Percentiles rank a stretch among this genome's conserved stretches.
Evolutionary conservation across 371 early-diverging fungal genomes (phyloP).

Genomic region (Haplosporangium sp.): DNA sequence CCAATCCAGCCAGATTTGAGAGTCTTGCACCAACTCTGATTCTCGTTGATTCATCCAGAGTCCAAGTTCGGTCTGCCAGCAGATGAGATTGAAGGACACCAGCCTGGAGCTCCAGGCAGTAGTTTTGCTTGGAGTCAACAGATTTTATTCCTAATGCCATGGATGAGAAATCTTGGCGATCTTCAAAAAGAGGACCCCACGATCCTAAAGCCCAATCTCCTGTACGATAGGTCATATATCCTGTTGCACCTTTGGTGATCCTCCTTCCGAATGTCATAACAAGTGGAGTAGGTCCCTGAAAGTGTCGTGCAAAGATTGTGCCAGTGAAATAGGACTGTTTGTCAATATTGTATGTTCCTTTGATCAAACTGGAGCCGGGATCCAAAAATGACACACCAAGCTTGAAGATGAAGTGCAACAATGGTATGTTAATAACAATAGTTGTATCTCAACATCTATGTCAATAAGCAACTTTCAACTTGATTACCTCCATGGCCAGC

Average conservation of each 20-base stretch:
- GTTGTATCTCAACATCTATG: not conserved
- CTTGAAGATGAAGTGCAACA: conserved; percentile 39
- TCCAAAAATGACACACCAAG: conserved; percentile 70
- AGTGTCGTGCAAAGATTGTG: conserved; percentile 62
- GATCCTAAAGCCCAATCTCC: conserved; percentile 78
- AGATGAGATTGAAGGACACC: conserved; percentile 43
- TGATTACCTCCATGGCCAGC: conserved; percentile 73
- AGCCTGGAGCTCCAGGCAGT: conserved; percentile 71
- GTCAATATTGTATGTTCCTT: conserved; percentile 77
- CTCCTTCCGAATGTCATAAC: conserved; percentile 75
- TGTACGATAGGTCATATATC: conserved; percentile 82
- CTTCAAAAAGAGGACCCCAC: conserved; percentile 67
- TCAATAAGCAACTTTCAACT: not conserved
- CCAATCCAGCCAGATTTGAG: conserved; percentile 66
- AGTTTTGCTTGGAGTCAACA: conserved; percentile 60
- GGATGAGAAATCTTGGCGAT: conserved; percentile 67
- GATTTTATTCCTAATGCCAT: conserved; percentile 71
- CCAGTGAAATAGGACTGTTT: conserved; percentile 73
- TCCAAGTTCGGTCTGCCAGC: conserved; percentile 45
- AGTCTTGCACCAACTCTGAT: conserved; percentile 53
- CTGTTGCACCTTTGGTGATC: conserved; percentile 70
- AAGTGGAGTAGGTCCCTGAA: conserved; percentile 74
- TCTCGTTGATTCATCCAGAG: conserved; percentile 28
- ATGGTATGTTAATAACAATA: not conserved
- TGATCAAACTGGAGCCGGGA: conserved; percentile 66